Conservation (phyloP, 2,329 filamentous ascomycete genomes). For the Colletotrichum sp. region DNA sequence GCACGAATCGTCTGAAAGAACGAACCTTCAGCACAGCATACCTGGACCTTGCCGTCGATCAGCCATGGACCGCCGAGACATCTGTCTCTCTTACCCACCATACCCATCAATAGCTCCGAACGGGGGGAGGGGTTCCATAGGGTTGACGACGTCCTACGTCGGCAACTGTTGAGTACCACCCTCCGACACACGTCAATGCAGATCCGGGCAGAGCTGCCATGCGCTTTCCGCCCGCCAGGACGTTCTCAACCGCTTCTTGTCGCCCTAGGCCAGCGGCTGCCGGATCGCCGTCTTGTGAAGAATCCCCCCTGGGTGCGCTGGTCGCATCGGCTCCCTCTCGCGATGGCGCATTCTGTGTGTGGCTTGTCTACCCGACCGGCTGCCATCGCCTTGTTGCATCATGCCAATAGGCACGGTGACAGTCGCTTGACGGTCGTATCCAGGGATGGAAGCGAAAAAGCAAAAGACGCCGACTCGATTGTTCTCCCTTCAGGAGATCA, state of each 20-base stretch:
- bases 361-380: not conserved
- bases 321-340: not conserved
- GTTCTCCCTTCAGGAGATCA: not conserved
- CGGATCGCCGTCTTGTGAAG: not conserved
- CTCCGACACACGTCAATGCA: not conserved
- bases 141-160: not conserved
- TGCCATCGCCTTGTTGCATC: not conserved
- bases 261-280: not conserved
- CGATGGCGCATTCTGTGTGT: not conserved
- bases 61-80: not conserved
- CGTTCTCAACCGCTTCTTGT: not conserved
- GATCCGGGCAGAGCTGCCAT: not conserved
- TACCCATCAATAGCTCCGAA: not conserved
- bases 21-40: not conserved
- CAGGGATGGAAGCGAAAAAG: not conserved
- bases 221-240: not conserved
- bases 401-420: not conserved
- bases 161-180: constrained; percentile 1
- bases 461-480: not conserved
- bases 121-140: not conserved
- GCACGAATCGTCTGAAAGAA: not conserved
- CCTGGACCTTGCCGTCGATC: not conserved
- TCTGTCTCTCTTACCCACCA: not conserved
- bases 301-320: not conserved
- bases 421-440: not conserved